Base-by-base conservation (phyloP, 2,329 filamentous ascomycete genomes). In the Trematosphaeria pertusa region DNA sequence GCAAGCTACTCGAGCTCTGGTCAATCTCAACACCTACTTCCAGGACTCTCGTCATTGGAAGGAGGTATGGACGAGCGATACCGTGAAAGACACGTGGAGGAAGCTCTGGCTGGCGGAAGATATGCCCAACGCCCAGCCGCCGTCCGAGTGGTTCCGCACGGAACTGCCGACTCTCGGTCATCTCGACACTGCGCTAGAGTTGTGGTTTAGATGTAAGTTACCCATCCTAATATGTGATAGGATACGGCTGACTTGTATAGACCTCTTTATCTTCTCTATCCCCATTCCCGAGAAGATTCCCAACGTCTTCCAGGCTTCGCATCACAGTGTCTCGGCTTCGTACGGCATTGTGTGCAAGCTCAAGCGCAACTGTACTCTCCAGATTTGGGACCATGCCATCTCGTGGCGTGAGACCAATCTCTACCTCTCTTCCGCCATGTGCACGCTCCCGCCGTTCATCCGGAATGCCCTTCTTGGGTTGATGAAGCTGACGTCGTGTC, bases 361-460 rank as follows among this genome's bases (percentile, higher is more conserved):
- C 54, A 83, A 83, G 66, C 76, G 81, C 19, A 78, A 79, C 46
- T 82, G 81, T 46, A 84, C 80, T 0, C 75, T 85, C 22, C 81
- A 84, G 52, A 83, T 86, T 46, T 86, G 83, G 83, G 83, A 86
- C 54, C 83, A 86, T 61, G 81, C 80, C 14, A 85, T 86, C 52
- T 80, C 78, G 34, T 85, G 82, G 82, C 74, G 82, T 50, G 82
- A 85, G 58, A 80, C 70, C 0, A 73, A 73, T 24, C 64, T 73
- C 4, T 72, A 72, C 38, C 58, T 73, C 14, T 72, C 69, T 11
- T 72, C 70, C 3, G 72, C 72, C 11, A 69, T 73, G 62, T 74
- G 71, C 53, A 70, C 71, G 6, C 51, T 74, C 3, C 72, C 72
- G 3, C 70, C 71, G 2, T 73, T 73, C 44, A 72, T 73, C 20